These are phyloP conservation scores for Wakefieldia striispora DNA, from an alignment of 768 basidiomycete genomes.

Conservation along the genomic window DNA sequence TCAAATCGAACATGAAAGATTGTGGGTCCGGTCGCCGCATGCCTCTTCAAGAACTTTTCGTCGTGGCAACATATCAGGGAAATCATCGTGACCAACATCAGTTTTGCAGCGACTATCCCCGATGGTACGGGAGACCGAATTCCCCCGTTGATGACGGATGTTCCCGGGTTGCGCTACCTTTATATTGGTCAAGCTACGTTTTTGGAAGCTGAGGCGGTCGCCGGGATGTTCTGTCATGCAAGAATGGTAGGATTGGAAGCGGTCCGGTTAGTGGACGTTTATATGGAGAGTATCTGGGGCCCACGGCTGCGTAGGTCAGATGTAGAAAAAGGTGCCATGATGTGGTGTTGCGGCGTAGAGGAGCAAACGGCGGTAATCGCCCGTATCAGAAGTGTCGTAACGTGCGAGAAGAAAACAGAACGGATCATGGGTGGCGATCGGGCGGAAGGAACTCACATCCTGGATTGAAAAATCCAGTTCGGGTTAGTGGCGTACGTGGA, in stretches of 20 bases:
- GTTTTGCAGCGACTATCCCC: slow-evolving; percentile 33
- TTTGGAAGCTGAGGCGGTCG: slow-evolving; percentile 40
- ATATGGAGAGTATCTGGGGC: slow-evolving; percentile 59
- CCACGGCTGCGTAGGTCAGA: slow-evolving; percentile 48
- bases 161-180: slow-evolving; percentile 41
- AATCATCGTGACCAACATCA: slow-evolving; percentile 48
- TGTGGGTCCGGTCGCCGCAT: slow-evolving; percentile 20
- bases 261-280: slow-evolving; percentile 51
- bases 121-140: slow-evolving; percentile 3
- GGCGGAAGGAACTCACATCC: slow-evolving; percentile 29
- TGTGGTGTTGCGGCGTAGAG: slow-evolving; percentile 5
- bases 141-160: slow-evolving; percentile 33
- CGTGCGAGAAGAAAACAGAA: slow-evolving; percentile 52
- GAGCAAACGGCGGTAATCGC: slow-evolving; percentile 22
- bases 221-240: slow-evolving; percentile 32
- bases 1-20: slow-evolving; percentile 16
- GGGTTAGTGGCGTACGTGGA: background rate
- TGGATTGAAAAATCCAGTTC: slow-evolving; percentile 13
- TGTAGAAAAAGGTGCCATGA: slow-evolving; percentile 37
- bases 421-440: slow-evolving; percentile 54
- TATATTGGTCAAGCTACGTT: slow-evolving; percentile 51
- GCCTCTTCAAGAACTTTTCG: slow-evolving; percentile 26
- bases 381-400: slow-evolving; percentile 39
- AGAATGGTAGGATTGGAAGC: slow-evolving; percentile 26
- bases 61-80: slow-evolving; percentile 45